Base-by-base conservation (phyloP, 83 land plant species). In the Larix sibirica region DNA sequence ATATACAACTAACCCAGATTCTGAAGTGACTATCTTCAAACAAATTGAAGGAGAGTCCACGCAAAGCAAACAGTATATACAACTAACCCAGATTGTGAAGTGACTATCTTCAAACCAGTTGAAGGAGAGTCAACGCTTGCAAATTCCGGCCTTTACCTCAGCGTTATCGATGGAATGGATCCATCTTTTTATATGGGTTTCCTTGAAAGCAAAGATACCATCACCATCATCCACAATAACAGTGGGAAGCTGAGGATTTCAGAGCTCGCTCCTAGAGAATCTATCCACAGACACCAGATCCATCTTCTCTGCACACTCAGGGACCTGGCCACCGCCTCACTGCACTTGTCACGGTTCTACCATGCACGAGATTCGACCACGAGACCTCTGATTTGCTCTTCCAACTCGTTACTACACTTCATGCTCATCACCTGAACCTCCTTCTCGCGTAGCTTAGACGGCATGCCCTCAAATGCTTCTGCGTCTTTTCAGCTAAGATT, bases 21-120 rank as follows among this genome's bases (percentile, higher is more conserved):
- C 87, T 66, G 89, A 84, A 70, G 86, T 80, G 66, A 88, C 91
- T 28, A 71, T 82, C 0, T 82, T 44, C 84, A 84, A 74, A 59
- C 88, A 24, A 20, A 9, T 38, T 3, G 54, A 40, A 71, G 50
- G n/a, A 40, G 13, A 71, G 76, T 71, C 76, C 76, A 71, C 50
- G 24, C 76, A 33, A 33, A 33, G 36, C 36, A 33, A 33, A 33
- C 36, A 33, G 36, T 33, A 33, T 33, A 33, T 33, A 33, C 36
- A 33, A 33, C 36, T 33, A 33, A 33, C 36, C 83, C 78, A 78
- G 84, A 85, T 75, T 89, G 85, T 66, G 88, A 82, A 70, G 86
- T 80, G 66, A 88, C 91, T 28, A 71, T 80, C 2, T 82, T 44
- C 84, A 84, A 74, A 59, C 88, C 56, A 20, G 24, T 38, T 3